Conservation (phyloP, 2,329 filamentous ascomycete species). For the Phoma sp. region DNA sequence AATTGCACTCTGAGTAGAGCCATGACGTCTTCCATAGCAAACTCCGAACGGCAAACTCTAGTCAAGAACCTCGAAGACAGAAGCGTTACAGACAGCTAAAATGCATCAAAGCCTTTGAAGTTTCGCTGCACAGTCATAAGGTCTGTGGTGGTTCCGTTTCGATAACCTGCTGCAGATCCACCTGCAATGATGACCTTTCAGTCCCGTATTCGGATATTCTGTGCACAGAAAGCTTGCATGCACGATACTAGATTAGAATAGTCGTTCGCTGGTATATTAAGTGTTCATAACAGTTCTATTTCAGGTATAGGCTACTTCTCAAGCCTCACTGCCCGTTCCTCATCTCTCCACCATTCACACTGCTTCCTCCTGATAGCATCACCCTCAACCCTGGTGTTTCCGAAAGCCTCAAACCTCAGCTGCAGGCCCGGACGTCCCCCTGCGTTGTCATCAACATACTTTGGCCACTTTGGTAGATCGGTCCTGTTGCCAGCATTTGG, state of each 20-base stretch:
- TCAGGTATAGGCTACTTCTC: constrained; percentile 35
- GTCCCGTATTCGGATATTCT: too few relatives aligned
- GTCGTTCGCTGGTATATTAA: too few relatives aligned
- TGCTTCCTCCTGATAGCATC: constrained; percentile 34
- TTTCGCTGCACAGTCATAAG: too few relatives aligned
- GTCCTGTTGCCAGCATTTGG: constrained; percentile 43
- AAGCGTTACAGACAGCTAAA: too few relatives aligned
- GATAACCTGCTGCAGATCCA: too few relatives aligned
- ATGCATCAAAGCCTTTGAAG: too few relatives aligned
- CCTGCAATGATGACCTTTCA: too few relatives aligned
- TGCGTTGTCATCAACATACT: constrained; percentile 36
- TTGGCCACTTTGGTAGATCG: constrained; percentile 49
- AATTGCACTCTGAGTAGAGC: neutral
- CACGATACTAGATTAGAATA: too few relatives aligned
- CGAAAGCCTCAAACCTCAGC: constrained; percentile 34
- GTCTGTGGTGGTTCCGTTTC: too few relatives aligned
- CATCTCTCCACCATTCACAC: constrained; percentile 41
- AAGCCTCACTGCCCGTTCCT: constrained; percentile 24
- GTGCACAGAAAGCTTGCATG: too few relatives aligned
- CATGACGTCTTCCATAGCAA: neutral
- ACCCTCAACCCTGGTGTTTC: constrained; percentile 33
- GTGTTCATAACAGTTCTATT: too few relatives aligned
- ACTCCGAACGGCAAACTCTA: neutral
- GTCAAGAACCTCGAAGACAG: too few relatives aligned
- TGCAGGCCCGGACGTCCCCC: constrained; percentile 27